These are phyloP conservation scores for Teratosphaeria pseudoeucalypti DNA, from an alignment of 2,329 filamentous ascomycete species.

Conservation along the genomic window DNA sequence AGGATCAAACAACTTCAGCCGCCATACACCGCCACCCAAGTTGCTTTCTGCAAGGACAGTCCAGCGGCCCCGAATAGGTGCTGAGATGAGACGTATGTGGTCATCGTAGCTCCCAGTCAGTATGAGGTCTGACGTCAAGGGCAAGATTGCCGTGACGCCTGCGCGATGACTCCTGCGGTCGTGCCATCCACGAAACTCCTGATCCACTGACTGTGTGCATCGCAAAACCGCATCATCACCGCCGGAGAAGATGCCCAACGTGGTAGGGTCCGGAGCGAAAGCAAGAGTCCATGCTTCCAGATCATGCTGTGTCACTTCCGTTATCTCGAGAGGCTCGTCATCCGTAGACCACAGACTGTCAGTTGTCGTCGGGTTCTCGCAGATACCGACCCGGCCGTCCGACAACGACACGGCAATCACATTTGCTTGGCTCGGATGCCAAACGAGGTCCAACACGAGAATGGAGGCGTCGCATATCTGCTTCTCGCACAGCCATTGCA, in stretches of 20 bases:
- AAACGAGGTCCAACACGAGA: conserved; percentile 63
- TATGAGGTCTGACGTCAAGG: conserved; percentile 52
- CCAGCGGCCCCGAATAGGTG: conserved; percentile 28
- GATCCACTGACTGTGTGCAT: conserved; percentile 11
- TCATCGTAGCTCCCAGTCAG: conserved; percentile 93
- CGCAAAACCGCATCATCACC: conserved; percentile 64
- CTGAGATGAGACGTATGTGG: conserved; percentile 55
- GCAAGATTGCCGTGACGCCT: conserved; percentile 79
- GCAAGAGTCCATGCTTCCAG: conserved; percentile 68
- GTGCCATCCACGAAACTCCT: conserved; percentile 12
- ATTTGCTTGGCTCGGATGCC: conserved; percentile 50
- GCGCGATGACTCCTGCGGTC: conserved; percentile 59
- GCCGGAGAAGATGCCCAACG: conserved; percentile 50
- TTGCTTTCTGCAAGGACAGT: conserved; percentile 52
- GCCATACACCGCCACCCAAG: conserved; percentile 77
- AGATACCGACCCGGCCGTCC: conserved; percentile 46
- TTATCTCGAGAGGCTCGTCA: conserved; percentile 10
- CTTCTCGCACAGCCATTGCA: background rate
- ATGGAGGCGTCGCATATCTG: conserved; percentile 44
- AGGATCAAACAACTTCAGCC: conserved; percentile 53
- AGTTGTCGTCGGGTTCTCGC: conserved; percentile 18
- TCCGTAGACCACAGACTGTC: conserved; percentile 29
- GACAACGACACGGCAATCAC: conserved; percentile 63
- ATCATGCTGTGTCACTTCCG: conserved; percentile 29
- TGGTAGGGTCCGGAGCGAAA: conserved; percentile 37